These are phyloP conservation scores for Polygonum aviculare DNA, from an alignment of 148 eudicot genomes.

Conservation along the genomic window DNA sequence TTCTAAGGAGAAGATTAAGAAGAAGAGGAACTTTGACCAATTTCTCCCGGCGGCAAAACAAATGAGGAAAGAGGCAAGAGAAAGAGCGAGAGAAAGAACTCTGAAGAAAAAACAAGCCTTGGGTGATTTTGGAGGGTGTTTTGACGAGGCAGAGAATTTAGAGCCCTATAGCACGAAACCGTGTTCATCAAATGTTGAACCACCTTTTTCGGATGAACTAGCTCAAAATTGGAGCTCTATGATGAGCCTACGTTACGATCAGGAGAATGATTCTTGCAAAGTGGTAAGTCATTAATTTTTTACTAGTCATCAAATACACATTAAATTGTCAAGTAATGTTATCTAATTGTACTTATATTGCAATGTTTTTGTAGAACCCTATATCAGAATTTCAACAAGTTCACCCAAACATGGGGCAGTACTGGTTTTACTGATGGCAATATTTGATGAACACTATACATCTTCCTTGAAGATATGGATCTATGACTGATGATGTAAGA, in stretches of 20 bases:
- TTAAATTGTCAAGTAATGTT: not conserved
- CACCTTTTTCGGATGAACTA: not conserved
- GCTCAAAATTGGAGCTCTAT: slow-evolving; percentile 14
- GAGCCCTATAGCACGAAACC: not conserved
- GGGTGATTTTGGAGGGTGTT: not conserved
- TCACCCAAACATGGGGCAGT: not conserved
- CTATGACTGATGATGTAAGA: not conserved
- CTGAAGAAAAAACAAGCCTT: not conserved
- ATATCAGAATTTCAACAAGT: not conserved
- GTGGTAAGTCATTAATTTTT: not conserved
- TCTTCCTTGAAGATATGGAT: not conserved
- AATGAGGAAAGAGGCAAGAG: slow-evolving; percentile 41
- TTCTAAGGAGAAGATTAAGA: slow-evolving; percentile 1
- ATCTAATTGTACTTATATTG: not conserved
- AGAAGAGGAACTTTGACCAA: not conserved
- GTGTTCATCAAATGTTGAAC: not conserved
- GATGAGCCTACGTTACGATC: slow-evolving; percentile 13
- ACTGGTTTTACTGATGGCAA: not conserved
- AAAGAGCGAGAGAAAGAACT: slow-evolving; percentile 31
- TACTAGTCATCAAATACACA: not conserved
- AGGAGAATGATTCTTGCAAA: slow-evolving; percentile 9
- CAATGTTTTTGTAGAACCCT: slow-evolving; percentile 5
- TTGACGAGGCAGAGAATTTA: too few species aligned
- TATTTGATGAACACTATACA: not conserved
- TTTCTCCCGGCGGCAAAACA: slow-evolving; percentile 23